Percentiles rank a stretch among this genome's conserved stretches.
Conservation (phyloP, 2,329 filamentous ascomycete species). For the Stemphylium lycopersici region DNA sequence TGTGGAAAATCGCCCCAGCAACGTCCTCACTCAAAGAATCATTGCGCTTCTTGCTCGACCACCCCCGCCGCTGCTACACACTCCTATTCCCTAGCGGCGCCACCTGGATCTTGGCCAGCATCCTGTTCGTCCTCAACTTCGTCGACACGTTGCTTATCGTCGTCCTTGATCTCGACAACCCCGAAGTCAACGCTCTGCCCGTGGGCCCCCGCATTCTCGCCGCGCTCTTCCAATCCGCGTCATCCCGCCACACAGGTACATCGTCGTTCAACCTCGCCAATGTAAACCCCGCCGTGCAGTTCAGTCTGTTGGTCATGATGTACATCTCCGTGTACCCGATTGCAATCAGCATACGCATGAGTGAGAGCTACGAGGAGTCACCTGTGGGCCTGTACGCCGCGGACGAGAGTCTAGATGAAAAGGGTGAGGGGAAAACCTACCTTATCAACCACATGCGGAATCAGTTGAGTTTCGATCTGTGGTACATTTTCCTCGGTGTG, state of each 20-base stretch:
- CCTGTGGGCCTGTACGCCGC: conserved; percentile 74
- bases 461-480: conserved; percentile 95
- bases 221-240: conserved; percentile 86
- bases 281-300: conserved; percentile 88
- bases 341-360: conserved; percentile 89
- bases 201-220: conserved; percentile 78
- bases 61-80: conserved; percentile 95
- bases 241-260: conserved; percentile 90
- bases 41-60: conserved; percentile 86
- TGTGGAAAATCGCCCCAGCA: conserved; percentile 68
- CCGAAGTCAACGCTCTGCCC: conserved; percentile 70
- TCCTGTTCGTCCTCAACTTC: conserved; percentile 80
- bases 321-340: conserved; percentile 98
- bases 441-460: conserved; percentile 88
- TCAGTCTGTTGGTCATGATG: conserved; percentile 98
- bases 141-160: conserved; percentile 91
- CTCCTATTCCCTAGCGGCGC: conserved; percentile 87
- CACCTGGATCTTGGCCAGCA: conserved; percentile 94
- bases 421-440: conserved; percentile 70
- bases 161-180: conserved; percentile 81
- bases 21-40: conserved; percentile 84
- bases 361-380: conserved; percentile 95
- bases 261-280: conserved; percentile 76
- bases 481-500: conserved; percentile 93
- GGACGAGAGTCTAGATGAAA: conserved; percentile 52